A percentile compares a stretch with the other conserved stretches of the same genome.
phyloP scores from a whole-genome alignment of 140 eudicot genomes.

The Senecio squalidus region DNA sequence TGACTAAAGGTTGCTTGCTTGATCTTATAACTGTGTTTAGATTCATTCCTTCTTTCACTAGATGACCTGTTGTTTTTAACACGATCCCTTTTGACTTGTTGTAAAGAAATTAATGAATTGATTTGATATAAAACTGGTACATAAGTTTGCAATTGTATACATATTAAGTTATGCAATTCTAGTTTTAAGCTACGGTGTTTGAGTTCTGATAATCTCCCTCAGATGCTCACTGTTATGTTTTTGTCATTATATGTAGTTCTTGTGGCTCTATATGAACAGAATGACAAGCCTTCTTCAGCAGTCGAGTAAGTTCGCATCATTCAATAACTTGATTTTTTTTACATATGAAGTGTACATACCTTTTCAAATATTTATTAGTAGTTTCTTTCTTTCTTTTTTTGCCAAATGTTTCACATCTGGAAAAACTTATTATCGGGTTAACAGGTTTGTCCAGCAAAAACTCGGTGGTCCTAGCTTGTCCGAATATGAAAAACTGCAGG shows the following conservation, averaged over 20 bases:
- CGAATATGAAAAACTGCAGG: conserved; percentile 81
- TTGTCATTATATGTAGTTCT: conserved; percentile 48
- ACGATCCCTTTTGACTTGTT: neutral
- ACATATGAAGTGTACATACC: neutral
- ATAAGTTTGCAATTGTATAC: neutral
- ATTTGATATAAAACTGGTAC: neutral
- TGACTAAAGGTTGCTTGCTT: conserved; percentile 67
- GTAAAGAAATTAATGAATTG: neutral
- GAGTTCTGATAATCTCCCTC: neutral
- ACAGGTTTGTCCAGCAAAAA: conserved; percentile 86
- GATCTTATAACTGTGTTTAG: neutral
- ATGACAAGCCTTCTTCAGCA: conserved; percentile 87
- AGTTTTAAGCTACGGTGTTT: neutral
- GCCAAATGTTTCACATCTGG: neutral
- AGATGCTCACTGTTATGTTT: neutral
- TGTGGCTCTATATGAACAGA: conserved; percentile 91
- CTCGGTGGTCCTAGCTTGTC: conserved; percentile 81
- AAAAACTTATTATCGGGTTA: conserved; percentile 16
- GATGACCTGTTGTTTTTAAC: too few species aligned
- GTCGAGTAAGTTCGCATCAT: conserved; percentile 60
- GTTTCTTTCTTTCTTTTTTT: neutral
- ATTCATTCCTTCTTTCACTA: neutral
- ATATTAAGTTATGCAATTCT: neutral
- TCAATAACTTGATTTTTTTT: conserved; percentile 1
- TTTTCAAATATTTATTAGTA: neutral